Evolutionary conservation across 2,329 filamentous ascomycete species (phyloP).

Genomic region (Arthrobotrys entomopaga): DNA sequence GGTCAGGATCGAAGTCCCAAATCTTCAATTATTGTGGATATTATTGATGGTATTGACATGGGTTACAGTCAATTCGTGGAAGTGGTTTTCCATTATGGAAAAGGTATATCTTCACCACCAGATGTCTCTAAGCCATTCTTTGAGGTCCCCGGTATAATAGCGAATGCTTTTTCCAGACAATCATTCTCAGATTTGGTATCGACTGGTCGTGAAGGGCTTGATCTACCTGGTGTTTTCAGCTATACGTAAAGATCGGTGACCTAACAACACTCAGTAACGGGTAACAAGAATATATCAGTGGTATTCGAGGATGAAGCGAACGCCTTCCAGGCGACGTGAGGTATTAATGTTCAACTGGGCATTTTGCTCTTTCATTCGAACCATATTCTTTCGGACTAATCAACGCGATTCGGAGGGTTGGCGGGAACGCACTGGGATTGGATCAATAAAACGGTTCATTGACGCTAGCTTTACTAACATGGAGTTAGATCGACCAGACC

Average conservation of each 20-base stretch:
- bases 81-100: constrained; percentile 21
- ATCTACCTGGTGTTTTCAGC: constrained; percentile 13
- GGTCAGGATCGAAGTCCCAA: constrained; percentile 15
- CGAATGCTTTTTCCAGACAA: constrained; percentile 13
- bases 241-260: constrained; percentile 31
- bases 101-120: constrained; percentile 6
- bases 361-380: constrained; percentile 26
- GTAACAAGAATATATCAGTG: constrained; percentile 6
- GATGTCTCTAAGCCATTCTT: constrained; percentile 12
- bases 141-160: constrained; percentile 17
- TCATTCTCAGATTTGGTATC: constrained; percentile 17
- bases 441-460: constrained; percentile 6
- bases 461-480: constrained; percentile 21
- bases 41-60: constrained; percentile 26
- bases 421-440: constrained; percentile 38
- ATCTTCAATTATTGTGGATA: constrained; percentile 16
- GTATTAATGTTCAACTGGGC: constrained; percentile 7
- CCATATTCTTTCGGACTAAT: constrained; percentile 15
- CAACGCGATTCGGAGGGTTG: background rate
- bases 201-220: constrained; percentile 10
- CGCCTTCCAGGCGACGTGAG: background rate
- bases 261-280: constrained; percentile 1
- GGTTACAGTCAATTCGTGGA: constrained; percentile 18
- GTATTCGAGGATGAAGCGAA: constrained; percentile 25
- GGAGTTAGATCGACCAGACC: constrained; percentile 27